Evolutionary conservation across 1,284 basidiomycete genomes (phyloP).

Genomic region (Calocybe gambosa): DNA sequence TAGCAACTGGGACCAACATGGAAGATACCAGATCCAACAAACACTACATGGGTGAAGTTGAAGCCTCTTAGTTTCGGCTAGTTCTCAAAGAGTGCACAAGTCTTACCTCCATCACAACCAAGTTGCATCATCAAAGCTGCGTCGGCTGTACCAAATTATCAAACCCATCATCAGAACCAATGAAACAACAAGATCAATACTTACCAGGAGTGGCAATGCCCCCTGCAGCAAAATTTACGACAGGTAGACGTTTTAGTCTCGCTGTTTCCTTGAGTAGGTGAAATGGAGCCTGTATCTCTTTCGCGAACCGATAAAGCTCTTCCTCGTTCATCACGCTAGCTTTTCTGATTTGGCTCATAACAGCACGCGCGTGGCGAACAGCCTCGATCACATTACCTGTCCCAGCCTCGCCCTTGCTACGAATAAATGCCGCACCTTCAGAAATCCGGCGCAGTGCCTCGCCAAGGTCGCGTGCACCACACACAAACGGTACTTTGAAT

Average conservation of each 20-base stretch:
- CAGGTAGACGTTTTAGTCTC: slow-evolving; percentile 87
- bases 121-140: slow-evolving; percentile 99
- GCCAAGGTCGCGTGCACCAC: slow-evolving; percentile 75
- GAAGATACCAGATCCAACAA: slow-evolving; percentile 95
- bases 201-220: slow-evolving; percentile 92
- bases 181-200: slow-evolving; percentile 15
- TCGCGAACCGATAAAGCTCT: slow-evolving; percentile 93
- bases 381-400: slow-evolving; percentile 98
- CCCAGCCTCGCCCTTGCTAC: slow-evolving; percentile 96
- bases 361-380: slow-evolving; percentile 85
- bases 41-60: slow-evolving; percentile 43
- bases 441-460: slow-evolving; percentile 96
- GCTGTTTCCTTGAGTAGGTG: slow-evolving; percentile 97
- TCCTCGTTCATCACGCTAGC: slow-evolving; percentile 89
- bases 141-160: slow-evolving; percentile 54
- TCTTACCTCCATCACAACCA: slow-evolving; percentile 90
- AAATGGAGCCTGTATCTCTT: slow-evolving; percentile 93
- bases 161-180: not conserved
- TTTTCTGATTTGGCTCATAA: slow-evolving; percentile 81
- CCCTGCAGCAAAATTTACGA: slow-evolving; percentile 94
- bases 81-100: not conserved
- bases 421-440: slow-evolving; percentile 96
- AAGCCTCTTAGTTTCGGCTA: not conserved
- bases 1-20: slow-evolving; percentile 47
- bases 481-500: slow-evolving; percentile 87